Base-by-base conservation (phyloP, 305 asterid species). In the Petunia hybrid region DNA sequence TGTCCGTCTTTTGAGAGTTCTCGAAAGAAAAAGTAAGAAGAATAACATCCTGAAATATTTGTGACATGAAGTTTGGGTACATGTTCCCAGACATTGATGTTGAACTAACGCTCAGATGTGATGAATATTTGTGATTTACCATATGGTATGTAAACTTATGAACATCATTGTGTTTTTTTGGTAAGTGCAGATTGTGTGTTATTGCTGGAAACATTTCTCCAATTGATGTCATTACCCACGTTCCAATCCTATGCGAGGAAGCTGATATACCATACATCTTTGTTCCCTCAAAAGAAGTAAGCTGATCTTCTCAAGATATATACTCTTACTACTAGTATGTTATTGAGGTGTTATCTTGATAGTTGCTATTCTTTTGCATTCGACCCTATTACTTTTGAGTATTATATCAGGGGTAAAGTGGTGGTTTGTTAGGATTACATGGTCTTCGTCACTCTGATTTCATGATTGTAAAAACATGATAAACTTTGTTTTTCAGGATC, bases 141-240 rank as follows among this genome's bases (percentile, higher is more conserved):
- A 36, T 65, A 62, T 62, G n/a, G 35, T 16, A 62, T 16, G 22
- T 13, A 16, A 39, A 62, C 35, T 6, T 38, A 6, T 65, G 4
- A 65, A 39, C 8, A 4, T 7, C 4, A 38, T 3, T 8, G 43
- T 63, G 43, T 78, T 13, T 13, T 78, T 13, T 13, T 80, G 69
- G 69, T 81, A 70, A 59, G 14, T 83, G 87, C 98, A 96, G 99
- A 74, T 12, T 94, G 48, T 94, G 98, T 86, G 93, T 96, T 67
- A 91, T 96, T 71, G 99, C 98, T 61, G 99, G 99, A 81, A 94
- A 96, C 83, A 94, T 94, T 80, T 92, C 99, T 36, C 97, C 98
- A 1, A 89, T 94, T 2, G 99, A 96, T 74, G 98, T 94, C 68
- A 96, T 96, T 75, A 94, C 99, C 13, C 98, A 96, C 74, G 93